These are phyloP conservation scores for Moricandia moricandioides DNA, from an alignment of 345 rosid genomes.

Conservation along the genomic window DNA sequence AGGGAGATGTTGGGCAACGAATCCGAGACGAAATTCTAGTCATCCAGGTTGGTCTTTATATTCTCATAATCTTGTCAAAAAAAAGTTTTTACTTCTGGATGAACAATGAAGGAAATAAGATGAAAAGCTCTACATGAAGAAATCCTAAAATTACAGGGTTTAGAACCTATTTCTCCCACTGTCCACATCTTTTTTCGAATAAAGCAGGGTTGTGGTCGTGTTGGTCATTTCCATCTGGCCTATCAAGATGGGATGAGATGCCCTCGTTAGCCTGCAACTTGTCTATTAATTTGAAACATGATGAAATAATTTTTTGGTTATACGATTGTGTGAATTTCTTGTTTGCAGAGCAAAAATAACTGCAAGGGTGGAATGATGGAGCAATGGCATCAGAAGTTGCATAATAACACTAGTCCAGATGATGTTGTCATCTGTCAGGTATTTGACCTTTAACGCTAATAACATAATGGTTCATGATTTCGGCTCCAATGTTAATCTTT, in stretches of 20 bases:
- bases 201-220: neutral
- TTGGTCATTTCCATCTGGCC: no score
- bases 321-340: conserved; percentile 1
- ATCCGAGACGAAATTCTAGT: conserved; percentile 97
- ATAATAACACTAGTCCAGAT: conserved; percentile 99
- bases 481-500: neutral
- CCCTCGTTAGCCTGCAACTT: conserved; percentile 15
- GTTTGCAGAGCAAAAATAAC: conserved; percentile 71
- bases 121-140: neutral
- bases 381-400: conserved; percentile 99
- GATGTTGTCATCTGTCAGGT: conserved; percentile 99
- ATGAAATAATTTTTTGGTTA: neutral
- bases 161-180: neutral
- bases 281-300: conserved; percentile 18
- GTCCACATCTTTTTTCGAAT: conserved; percentile 1
- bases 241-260: neutral
- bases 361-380: conserved; percentile 99
- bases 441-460: conserved; percentile 11
- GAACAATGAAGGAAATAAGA: neutral
- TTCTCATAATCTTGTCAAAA: neutral
- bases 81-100: conserved; percentile 6
- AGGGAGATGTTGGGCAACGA: conserved; percentile 99
- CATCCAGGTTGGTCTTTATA: conserved; percentile 67
- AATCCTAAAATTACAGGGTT: conserved; percentile 2
- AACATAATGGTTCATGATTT: neutral